These are phyloP conservation scores for Claviceps arundinis DNA, from an alignment of 2,329 filamentous ascomycete genomes.

Conservation along the genomic window DNA sequence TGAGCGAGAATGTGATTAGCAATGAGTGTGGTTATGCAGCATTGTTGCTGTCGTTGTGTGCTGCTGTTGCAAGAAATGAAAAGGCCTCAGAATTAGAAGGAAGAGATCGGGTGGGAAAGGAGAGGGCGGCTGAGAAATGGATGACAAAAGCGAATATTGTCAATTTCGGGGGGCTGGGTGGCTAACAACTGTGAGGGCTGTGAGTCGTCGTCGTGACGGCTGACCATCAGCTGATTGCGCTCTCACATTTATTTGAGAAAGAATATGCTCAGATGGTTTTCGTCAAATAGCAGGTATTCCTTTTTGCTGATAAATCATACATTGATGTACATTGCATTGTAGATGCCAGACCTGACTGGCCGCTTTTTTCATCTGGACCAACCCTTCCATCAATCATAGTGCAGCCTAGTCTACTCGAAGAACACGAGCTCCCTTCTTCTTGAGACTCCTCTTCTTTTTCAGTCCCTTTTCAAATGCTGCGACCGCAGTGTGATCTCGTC, in stretches of 20 bases:
- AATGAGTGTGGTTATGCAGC: neutral
- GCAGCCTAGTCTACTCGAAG: conserved; percentile 53
- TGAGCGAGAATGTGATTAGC: neutral
- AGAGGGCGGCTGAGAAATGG: neutral
- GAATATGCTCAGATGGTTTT: neutral
- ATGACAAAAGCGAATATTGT: neutral
- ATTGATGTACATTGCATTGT: conserved; percentile 25
- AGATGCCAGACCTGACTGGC: conserved; percentile 8
- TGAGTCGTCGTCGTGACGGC: neutral
- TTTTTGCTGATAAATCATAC: conserved; percentile 15
- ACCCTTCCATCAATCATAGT: conserved; percentile 6
- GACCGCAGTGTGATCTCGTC: conserved; percentile 64
- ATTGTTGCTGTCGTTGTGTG: neutral
- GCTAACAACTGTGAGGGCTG: neutral
- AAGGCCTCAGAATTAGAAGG: neutral
- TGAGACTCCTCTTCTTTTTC: conserved; percentile 68
- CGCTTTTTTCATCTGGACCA: conserved; percentile 9
- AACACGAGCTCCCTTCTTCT: conserved; percentile 58
- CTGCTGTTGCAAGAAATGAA: neutral
- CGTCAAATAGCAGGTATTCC: neutral
- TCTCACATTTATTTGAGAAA: neutral
- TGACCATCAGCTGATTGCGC: neutral
- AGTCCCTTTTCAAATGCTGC: conserved; percentile 63
- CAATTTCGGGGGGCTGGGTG: neutral
- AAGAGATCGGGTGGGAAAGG: neutral